phyloP scores from a whole-genome alignment of 257 asterid species.

The Penstemon davidsonii region DNA sequence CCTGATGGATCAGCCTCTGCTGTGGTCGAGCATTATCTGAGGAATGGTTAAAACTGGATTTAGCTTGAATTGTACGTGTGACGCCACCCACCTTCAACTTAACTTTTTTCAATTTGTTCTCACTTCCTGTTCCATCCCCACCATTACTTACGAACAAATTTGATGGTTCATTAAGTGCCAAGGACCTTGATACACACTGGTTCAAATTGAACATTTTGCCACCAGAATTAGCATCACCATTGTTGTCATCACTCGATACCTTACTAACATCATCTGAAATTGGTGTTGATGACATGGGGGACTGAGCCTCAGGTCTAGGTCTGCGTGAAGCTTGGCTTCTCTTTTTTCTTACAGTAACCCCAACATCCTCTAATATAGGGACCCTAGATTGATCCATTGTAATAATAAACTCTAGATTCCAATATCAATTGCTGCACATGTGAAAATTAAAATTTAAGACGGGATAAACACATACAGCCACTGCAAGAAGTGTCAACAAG shows the following conservation, averaged over 20 bases:
- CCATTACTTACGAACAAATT: slow-evolving; percentile 40
- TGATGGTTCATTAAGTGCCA: slow-evolving; percentile 40
- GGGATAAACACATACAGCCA: slow-evolving; percentile 16
- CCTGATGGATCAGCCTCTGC: slow-evolving; percentile 59
- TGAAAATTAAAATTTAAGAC: slow-evolving; percentile 20
- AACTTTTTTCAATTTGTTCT: slow-evolving; percentile 65
- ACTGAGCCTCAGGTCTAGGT: slow-evolving; percentile 67
- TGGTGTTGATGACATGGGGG: slow-evolving; percentile 56
- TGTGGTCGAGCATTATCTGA: slow-evolving; percentile 50
- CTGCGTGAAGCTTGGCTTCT: slow-evolving; percentile 77
- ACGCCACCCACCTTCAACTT: slow-evolving; percentile 93
- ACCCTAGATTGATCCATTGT: slow-evolving; percentile 65
- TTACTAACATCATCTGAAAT: slow-evolving; percentile 59
- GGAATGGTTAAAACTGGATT: slow-evolving; percentile 52
- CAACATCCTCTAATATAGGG: slow-evolving; percentile 51
- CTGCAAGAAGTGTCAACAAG: slow-evolving; percentile 20
- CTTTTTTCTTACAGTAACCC: slow-evolving; percentile 54
- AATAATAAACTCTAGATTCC: slow-evolving; percentile 6
- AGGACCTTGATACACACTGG: slow-evolving; percentile 76
- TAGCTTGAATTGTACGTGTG: slow-evolving; percentile 72
- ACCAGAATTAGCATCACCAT: slow-evolving; percentile 54
- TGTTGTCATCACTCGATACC: slow-evolving; percentile 73
- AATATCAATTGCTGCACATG: slow-evolving; percentile 20
- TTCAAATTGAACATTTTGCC: slow-evolving; percentile 75
- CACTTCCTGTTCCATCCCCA: slow-evolving; percentile 53